These are phyloP conservation scores for Nakaseomyces delphensis DNA, from an alignment of 1,139 yeast genomes.

Conservation along the genomic window DNA sequence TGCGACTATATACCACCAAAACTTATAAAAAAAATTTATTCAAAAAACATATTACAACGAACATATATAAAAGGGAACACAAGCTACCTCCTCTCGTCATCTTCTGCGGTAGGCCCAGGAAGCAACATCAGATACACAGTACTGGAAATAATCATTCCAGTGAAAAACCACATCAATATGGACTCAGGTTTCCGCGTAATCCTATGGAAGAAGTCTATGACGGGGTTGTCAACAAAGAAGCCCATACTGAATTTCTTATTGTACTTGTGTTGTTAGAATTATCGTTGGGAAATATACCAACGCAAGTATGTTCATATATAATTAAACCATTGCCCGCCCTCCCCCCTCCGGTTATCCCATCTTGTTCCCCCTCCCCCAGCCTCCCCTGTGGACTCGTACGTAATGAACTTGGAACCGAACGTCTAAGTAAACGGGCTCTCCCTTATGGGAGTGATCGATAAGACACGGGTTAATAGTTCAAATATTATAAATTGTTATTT, in stretches of 20 bases:
- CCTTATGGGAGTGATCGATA: no score
- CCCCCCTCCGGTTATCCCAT: not conserved
- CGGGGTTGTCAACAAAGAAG: conserved; percentile 24
- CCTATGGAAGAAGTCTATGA: conserved; percentile 23
- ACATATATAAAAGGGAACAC: not conserved
- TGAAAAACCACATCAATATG: conserved; percentile 29
- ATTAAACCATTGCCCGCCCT: not conserved
- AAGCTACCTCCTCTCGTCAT: not conserved
- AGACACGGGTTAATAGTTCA: no score
- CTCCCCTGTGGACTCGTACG: no score
- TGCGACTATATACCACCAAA: no score
- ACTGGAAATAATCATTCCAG: conserved; percentile 25
- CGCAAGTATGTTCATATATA: no score
- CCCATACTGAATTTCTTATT: conserved; percentile 16
- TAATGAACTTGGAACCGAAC: no score
- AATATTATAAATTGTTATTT: no score
- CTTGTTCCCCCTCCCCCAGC: no score
- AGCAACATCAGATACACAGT: conserved; percentile 19
- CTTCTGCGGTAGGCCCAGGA: conserved; percentile 8
- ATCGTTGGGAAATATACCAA: not conserved
- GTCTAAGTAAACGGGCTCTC: no score
- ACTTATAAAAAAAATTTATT: not conserved
- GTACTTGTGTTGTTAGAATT: not conserved
- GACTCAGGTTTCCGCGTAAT: conserved; percentile 22
- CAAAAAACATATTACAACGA: not conserved